Conservation (phyloP, 2,329 filamentous ascomycete species). For the Epichloe hybrida region DNA sequence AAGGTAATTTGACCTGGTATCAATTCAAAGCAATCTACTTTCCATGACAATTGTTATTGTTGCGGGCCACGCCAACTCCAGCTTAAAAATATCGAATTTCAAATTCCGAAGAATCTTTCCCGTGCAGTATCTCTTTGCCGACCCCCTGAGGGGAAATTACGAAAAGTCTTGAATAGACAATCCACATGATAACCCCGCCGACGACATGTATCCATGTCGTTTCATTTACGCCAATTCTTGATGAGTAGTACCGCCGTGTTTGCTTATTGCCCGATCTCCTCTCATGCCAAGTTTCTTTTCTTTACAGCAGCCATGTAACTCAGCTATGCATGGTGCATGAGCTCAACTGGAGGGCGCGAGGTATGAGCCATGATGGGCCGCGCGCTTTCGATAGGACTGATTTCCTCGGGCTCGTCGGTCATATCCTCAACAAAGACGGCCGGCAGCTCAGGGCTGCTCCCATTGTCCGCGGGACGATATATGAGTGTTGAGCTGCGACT, state of each 20-base stretch:
- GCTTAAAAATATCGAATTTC: neutral
- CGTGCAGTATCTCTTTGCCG: neutral
- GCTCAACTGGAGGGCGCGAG: slow-evolving; percentile 48
- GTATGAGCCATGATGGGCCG: slow-evolving; percentile 47
- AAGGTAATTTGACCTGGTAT: neutral
- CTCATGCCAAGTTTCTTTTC: neutral
- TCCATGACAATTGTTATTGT: neutral
- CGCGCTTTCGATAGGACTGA: slow-evolving; percentile 27
- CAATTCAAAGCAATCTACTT: neutral
- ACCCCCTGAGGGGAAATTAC: too few relatives aligned
- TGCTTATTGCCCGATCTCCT: neutral
- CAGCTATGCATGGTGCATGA: slow-evolving; percentile 36
- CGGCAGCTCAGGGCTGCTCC: slow-evolving; percentile 41
- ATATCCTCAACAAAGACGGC: slow-evolving; percentile 56
- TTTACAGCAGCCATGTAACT: neutral
- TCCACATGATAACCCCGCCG: neutral
- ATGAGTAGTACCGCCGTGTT: neutral
- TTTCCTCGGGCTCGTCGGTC: slow-evolving; percentile 39
- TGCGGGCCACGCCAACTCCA: neutral
- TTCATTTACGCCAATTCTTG: neutral
- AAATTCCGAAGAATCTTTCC: neutral
- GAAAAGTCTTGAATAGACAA: neutral
- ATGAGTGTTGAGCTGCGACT: slow-evolving; percentile 54
- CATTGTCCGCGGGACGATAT: slow-evolving; percentile 46
- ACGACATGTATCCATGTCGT: neutral